These are phyloP conservation scores for Boechera divaricarpa DNA, from an alignment of 345 rosid species.

Conservation along the genomic window DNA sequence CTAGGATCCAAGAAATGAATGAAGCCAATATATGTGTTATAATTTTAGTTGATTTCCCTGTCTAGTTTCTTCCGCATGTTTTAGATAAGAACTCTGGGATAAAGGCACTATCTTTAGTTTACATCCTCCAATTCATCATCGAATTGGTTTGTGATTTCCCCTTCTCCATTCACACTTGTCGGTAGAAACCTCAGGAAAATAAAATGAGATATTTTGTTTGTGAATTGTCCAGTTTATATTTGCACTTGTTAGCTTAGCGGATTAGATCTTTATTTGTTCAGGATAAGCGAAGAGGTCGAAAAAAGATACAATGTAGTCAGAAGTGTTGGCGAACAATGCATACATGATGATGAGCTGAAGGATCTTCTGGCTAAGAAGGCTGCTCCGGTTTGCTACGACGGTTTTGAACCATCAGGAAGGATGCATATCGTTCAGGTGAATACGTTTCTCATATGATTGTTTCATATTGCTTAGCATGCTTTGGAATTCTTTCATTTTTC, in stretches of 20 bases:
- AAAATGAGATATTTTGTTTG: not conserved
- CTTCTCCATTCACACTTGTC: not conserved
- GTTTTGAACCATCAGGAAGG: conserved; percentile 28
- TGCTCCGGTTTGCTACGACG: not conserved
- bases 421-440: conserved; percentile 21
- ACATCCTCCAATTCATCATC: not conserved
- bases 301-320: not conserved
- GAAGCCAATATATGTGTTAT: not conserved
- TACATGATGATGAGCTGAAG: conserved; percentile 24
- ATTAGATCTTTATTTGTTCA: conserved; percentile 1
- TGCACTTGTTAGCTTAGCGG: not conserved
- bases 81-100: not conserved
- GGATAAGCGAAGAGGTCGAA: not conserved
- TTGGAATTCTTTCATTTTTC: not conserved
- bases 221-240: not conserved
- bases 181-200: not conserved
- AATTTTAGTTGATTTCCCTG: not conserved
- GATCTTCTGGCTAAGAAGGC: conserved; percentile 11
- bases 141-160: not conserved
- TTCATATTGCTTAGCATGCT: not conserved
- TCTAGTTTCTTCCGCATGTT: not conserved
- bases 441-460: not conserved
- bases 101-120: not conserved
- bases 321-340: conserved; percentile 9
- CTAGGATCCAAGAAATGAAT: not conserved